Conservation (phyloP, 352 stramenopile genomes). For the Globisporangium paroecandrum region DNA sequence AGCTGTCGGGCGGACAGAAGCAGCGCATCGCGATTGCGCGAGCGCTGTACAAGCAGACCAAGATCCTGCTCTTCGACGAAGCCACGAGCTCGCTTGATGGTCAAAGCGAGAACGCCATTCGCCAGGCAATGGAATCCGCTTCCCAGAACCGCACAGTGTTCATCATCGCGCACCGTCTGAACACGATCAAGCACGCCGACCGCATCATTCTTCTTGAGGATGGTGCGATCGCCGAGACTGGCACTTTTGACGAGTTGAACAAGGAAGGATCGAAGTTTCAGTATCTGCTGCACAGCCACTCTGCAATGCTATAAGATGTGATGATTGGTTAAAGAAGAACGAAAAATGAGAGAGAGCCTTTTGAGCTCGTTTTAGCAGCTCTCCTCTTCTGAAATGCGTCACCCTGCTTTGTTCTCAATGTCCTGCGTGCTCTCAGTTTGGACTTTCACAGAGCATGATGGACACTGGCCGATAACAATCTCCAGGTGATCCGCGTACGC, state of each 20-base stretch:
- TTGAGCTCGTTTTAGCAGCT: slow-evolving; percentile 1
- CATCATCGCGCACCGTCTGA: slow-evolving; percentile 82
- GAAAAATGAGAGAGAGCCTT: slow-evolving; percentile 4
- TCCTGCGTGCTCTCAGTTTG: slow-evolving; percentile 66
- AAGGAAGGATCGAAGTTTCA: slow-evolving; percentile 77
- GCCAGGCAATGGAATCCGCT: slow-evolving; percentile 55
- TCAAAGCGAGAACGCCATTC: slow-evolving; percentile 78
- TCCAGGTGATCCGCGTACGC: slow-evolving; percentile 76
- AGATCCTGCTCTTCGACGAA: slow-evolving; percentile 83
- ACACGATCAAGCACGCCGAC: slow-evolving; percentile 83
- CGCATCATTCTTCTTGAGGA: slow-evolving; percentile 82
- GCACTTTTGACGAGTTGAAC: slow-evolving; percentile 76
- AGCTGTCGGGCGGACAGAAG: slow-evolving; percentile 96
- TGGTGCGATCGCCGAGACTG: slow-evolving; percentile 71
- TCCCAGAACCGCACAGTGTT: slow-evolving; percentile 74
- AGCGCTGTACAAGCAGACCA: slow-evolving; percentile 76
- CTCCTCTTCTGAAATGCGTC: slow-evolving; percentile 6
- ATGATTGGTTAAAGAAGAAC: slow-evolving; percentile 1
- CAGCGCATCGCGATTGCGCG: slow-evolving; percentile 90
- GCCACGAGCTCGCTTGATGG: slow-evolving; percentile 82
- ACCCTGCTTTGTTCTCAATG: slow-evolving; percentile 19
- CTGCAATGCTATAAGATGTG: slow-evolving; percentile 45
- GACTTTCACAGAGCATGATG: slow-evolving; percentile 66
- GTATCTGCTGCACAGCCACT: slow-evolving; percentile 61
- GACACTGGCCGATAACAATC: slow-evolving; percentile 66